Evolutionary conservation across 371 early-diverging fungal genomes (phyloP), one percentile per base, ranked within the genome.

Genomic region (Mucor velutinosus): DNA sequence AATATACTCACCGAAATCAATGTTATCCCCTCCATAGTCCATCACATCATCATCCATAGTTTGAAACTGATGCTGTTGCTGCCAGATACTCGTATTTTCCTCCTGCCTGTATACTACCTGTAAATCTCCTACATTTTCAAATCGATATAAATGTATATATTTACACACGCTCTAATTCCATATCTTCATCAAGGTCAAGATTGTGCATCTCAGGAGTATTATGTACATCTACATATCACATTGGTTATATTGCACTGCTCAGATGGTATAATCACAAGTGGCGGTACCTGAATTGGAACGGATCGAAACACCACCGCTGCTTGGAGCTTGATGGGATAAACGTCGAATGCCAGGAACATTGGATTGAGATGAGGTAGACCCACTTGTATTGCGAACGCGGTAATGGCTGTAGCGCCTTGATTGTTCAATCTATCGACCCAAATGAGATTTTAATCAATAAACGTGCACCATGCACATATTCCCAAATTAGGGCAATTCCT

Each of bases 181-280:
- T n/a, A 11, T 41, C 47, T 49, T 23, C 59, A 58, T 51, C 59
- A 49, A 65, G 56, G 25, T 64, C 60, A 8, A 63, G 33, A 32
- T 23, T 41, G 6, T 64, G 60, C 33, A 64, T 37, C 27, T 69
- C 69, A 62, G 68, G 68, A 29, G 68, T 68, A 33, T 35, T 37
- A 37, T 37, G 21, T 60, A 65, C 14, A 59, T 65, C 65, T 65
- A 37, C 33, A 33, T 37, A 37, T 37, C 37, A 14, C 8, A 14
- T 37, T 37, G 37, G 37, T 37, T 37, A 37, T 37, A 14, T 37
- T 37, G 37, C n/a, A 45, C 19, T 45, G 19, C 45, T 45, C 19
- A 37, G 4, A 37, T 37, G 37, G 37, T 37, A 37, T 2, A 37
- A 37, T 37, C 14, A 37, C 23, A 47, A 17, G 23, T 7, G 1